phyloP scores from a whole-genome alignment of 192 early-diverging fungal genomes.

The Backusella morwellensis region DNA sequence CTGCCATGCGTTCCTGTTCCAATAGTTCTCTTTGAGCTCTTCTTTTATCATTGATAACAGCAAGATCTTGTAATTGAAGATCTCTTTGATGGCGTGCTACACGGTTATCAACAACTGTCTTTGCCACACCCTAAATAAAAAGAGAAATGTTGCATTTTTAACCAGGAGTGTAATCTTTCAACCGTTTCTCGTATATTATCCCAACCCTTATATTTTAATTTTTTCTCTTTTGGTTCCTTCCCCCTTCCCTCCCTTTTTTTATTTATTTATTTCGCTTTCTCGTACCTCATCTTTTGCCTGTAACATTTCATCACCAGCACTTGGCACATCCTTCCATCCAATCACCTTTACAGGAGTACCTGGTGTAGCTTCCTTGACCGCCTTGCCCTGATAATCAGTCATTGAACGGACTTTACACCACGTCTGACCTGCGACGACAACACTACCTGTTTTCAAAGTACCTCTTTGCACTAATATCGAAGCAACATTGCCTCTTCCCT shows the following conservation, averaged over 20 bases:
- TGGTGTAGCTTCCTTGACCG: constrained; percentile 75
- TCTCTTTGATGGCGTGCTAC: constrained; percentile 57
- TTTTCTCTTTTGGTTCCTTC: constrained; percentile 16
- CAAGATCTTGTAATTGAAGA: constrained; percentile 60
- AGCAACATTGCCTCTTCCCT: constrained; percentile 82
- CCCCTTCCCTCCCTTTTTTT: constrained; percentile 37
- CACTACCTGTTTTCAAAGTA: constrained; percentile 72
- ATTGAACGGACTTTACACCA: constrained; percentile 89
- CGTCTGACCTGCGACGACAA: constrained; percentile 82
- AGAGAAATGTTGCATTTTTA: background rate
- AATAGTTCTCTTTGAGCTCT: constrained; percentile 49
- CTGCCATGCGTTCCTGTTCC: constrained; percentile 47
- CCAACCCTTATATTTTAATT: background rate
- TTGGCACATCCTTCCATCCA: constrained; percentile 93
- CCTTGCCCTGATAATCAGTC: constrained; percentile 73
- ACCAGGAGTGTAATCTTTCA: background rate
- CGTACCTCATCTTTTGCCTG: constrained; percentile 64
- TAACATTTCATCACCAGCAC: constrained; percentile 86
- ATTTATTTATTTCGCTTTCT: background rate
- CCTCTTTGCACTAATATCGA: constrained; percentile 89
- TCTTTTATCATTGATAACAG: constrained; percentile 78
- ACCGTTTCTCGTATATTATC: background rate
- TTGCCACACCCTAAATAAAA: constrained; percentile 61
- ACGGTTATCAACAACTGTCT: constrained; percentile 72
- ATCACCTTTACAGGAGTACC: constrained; percentile 82